These are phyloP conservation scores for Helotiales sp. DNA, from an alignment of 2,329 filamentous ascomycete genomes.

Conservation along the genomic window DNA sequence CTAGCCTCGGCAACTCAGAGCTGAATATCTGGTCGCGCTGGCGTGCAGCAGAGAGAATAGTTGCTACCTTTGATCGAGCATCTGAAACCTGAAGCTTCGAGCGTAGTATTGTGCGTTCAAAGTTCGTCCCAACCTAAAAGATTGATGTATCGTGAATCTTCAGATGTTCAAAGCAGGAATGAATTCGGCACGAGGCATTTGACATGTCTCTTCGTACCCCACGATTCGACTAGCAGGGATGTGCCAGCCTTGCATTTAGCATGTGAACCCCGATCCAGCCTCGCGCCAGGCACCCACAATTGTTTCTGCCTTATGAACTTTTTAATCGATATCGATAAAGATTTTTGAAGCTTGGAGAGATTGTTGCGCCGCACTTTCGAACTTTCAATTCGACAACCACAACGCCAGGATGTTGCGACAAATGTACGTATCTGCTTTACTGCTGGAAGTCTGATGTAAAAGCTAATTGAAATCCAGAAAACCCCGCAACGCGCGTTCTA, in stretches of 20 bases:
- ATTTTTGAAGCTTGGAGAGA: too few relatives aligned
- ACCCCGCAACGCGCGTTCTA: conserved; percentile 83
- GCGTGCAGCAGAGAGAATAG: conserved; percentile 10
- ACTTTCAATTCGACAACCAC: conserved; percentile 16
- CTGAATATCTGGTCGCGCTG: conserved; percentile 9
- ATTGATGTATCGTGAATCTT: background rate
- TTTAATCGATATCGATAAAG: too few relatives aligned
- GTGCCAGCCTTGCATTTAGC: conserved; percentile 6
- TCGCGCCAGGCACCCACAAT: conserved; percentile 14
- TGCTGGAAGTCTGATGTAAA: background rate
- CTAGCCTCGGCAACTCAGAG: conserved; percentile 29
- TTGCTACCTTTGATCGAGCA: conserved; percentile 25
- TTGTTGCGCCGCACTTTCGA: conserved; percentile 6
- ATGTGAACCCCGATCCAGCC: conserved; percentile 19
- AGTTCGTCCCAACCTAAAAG: background rate
- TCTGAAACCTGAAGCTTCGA: conserved; percentile 7
- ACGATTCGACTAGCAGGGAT: conserved; percentile 22
- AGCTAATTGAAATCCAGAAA: conserved; percentile 45
- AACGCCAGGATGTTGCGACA: conserved; percentile 36
- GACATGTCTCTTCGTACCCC: conserved; percentile 13
- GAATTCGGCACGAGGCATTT: conserved; percentile 18
- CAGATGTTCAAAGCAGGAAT: conserved; percentile 13
- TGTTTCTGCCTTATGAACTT: too few relatives aligned
- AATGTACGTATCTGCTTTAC: conserved; percentile 30
- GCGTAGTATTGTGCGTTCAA: background rate